Percentiles rank a stretch among this genome's conserved stretches.
These are phyloP conservation scores for Phytophthora cryptogea DNA, from an alignment of 352 stramenopile genomes.

Conservation along the genomic window DNA sequence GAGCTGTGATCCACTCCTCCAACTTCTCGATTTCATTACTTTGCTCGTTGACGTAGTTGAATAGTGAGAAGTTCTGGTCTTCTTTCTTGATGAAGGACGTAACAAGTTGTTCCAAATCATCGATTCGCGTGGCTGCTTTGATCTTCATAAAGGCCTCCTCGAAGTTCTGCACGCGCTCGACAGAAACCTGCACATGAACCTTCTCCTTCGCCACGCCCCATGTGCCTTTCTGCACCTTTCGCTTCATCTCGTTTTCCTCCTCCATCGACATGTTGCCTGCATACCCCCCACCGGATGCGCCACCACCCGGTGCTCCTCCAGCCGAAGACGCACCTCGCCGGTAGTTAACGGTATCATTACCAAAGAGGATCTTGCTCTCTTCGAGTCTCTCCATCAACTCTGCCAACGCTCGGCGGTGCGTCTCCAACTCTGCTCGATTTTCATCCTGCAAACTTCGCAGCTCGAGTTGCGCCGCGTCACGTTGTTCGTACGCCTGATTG, in stretches of 20 bases:
- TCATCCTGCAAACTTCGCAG: conserved; percentile 92
- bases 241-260: conserved; percentile 74
- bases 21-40: conserved; percentile 94
- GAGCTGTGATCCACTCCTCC: conserved; percentile 76
- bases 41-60: conserved; percentile 96
- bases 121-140: conserved; percentile 91
- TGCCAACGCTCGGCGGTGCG: conserved; percentile 55
- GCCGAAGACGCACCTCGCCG: conserved; percentile 34
- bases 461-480: conserved; percentile 94
- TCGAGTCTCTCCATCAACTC: conserved; percentile 71
- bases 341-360: conserved; percentile 36
- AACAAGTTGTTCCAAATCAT: conserved; percentile 93
- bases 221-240: conserved; percentile 74
- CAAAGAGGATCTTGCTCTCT: conserved; percentile 49
- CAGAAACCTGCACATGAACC: conserved; percentile 85
- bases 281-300: conserved; percentile 8
- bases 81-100: conserved; percentile 95
- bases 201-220: conserved; percentile 89
- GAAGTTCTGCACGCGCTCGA: conserved; percentile 94
- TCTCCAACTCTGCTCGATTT: conserved; percentile 85
- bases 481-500: conserved; percentile 95
- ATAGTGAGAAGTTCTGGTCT: conserved; percentile 97
- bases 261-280: conserved; percentile 55
- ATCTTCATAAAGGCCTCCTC: conserved; percentile 96
- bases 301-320: conserved; percentile 12